phyloP scores from a whole-genome alignment of 2,329 filamentous ascomycete genomes.

The Colletotrichum sp. region DNA sequence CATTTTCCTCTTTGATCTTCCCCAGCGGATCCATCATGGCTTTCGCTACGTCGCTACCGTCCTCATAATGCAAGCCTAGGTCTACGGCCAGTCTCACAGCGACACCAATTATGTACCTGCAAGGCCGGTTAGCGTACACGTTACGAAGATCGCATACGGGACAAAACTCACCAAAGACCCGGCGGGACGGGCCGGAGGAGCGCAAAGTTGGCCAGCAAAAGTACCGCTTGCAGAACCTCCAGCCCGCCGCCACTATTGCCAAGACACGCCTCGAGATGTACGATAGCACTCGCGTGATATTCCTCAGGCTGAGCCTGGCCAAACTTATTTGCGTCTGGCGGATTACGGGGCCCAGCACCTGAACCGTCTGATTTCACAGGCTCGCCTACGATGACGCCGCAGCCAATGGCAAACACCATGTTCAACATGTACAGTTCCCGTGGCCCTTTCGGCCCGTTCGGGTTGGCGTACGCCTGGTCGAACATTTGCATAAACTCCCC shows the following conservation, averaged over 20 bases:
- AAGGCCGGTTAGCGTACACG: background rate
- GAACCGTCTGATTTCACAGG: constrained; percentile 53
- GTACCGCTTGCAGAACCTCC: constrained; percentile 91
- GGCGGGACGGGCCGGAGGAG: constrained; percentile 89
- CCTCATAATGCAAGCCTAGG: constrained; percentile 90
- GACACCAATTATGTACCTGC: constrained; percentile 88
- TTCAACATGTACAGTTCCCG: constrained; percentile 93
- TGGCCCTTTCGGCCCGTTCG: constrained; percentile 70
- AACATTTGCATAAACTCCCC: constrained; percentile 90
- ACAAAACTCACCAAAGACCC: constrained; percentile 73
- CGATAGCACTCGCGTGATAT: constrained; percentile 93
- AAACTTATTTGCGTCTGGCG: constrained; percentile 32
- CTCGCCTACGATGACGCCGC: constrained; percentile 85
- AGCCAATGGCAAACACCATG: constrained; percentile 96
- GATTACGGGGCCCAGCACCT: constrained; percentile 32
- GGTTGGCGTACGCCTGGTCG: constrained; percentile 77
- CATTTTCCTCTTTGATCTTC: constrained; percentile 34
- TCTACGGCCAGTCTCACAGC: constrained; percentile 90
- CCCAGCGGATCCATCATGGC: constrained; percentile 51
- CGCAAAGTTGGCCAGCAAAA: constrained; percentile 90
- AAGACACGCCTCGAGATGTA: constrained; percentile 87
- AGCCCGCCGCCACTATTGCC: constrained; percentile 86
- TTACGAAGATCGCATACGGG: background rate
- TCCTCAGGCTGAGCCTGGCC: constrained; percentile 82
- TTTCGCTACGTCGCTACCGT: constrained; percentile 70